Evolutionary conservation across 148 eudicot species (phyloP).

Genomic region (Rhododendron kiyosumense): DNA sequence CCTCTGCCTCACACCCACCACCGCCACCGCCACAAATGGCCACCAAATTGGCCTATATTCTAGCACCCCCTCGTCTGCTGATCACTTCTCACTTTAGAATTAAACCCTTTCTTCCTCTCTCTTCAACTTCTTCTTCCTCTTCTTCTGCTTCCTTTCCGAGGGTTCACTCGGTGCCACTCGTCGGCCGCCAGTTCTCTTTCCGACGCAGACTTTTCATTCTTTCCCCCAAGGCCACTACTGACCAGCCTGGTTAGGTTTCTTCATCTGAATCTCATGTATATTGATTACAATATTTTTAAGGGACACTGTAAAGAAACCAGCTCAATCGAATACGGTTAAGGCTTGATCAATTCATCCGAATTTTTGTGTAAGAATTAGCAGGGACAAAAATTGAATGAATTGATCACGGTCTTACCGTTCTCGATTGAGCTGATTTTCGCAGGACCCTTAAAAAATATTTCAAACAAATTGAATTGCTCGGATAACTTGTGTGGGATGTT

Average conservation of each 20-base stretch:
- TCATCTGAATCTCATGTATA: background rate
- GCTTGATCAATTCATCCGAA: background rate
- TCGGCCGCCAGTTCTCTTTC: slow-evolving; percentile 29
- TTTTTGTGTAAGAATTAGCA: background rate
- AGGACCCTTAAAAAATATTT: background rate
- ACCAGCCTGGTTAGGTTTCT: slow-evolving; percentile 56
- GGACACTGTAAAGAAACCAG: no score
- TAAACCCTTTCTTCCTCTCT: slow-evolving; percentile 31
- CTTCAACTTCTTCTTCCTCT: slow-evolving; percentile 6
- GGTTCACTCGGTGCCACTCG: slow-evolving; percentile 35
- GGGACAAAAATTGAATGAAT: background rate
- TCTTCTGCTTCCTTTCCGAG: slow-evolving; percentile 16
- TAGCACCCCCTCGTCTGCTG: slow-evolving; percentile 39
- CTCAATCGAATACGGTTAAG: background rate
- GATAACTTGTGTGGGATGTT: background rate
- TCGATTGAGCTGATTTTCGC: background rate
- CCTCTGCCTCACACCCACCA: slow-evolving; percentile 6
- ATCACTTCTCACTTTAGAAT: slow-evolving; percentile 23
- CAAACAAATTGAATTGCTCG: background rate
- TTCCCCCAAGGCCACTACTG: slow-evolving; percentile 68
- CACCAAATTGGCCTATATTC: slow-evolving; percentile 47
- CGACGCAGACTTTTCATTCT: slow-evolving; percentile 35
- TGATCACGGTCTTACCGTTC: background rate
- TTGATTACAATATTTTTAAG: no score
- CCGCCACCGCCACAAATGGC: slow-evolving; percentile 64